Evolutionary conservation across 495 filamentous ascomycete genomes (phyloP).

Genomic region (Penicillium roqueforti): DNA sequence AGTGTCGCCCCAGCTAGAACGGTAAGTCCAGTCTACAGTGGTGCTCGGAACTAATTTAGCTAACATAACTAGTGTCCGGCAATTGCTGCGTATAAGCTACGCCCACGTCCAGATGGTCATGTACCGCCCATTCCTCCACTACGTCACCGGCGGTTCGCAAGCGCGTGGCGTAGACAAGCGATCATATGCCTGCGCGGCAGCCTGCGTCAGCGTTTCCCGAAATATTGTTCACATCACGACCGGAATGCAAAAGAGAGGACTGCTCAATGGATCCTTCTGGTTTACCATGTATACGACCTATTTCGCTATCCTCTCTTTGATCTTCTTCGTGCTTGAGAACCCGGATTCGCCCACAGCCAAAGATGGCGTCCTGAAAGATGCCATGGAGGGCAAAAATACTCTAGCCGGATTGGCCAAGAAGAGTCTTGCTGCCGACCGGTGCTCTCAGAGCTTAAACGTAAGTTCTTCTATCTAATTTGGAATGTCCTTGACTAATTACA

Average conservation of each 20-base stretch:
- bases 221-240: constrained; percentile 91
- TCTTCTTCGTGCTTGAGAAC: constrained; percentile 90
- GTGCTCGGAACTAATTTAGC: background rate
- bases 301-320: constrained; percentile 83
- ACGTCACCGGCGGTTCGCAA: constrained; percentile 69
- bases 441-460: constrained; percentile 71
- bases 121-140: constrained; percentile 93
- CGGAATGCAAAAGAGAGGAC: constrained; percentile 78
- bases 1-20: constrained; percentile 64
- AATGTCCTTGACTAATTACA: background rate
- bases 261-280: constrained; percentile 91
- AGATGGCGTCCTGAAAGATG: constrained; percentile 75
- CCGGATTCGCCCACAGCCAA: constrained; percentile 70
- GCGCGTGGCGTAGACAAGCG: constrained; percentile 73
- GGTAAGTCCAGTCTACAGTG: constrained; percentile 49
- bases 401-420: constrained; percentile 71
- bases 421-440: constrained; percentile 84
- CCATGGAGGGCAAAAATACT: constrained; percentile 76
- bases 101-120: constrained; percentile 93
- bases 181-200: constrained; percentile 88
- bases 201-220: constrained; percentile 83
- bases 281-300: constrained; percentile 96
- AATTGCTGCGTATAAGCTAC: constrained; percentile 80
- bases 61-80: constrained; percentile 60
- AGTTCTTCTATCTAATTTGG: constrained; percentile 18